phyloP scores from a whole-genome alignment of 768 basidiomycete genomes.

The Trametes coccinea region DNA sequence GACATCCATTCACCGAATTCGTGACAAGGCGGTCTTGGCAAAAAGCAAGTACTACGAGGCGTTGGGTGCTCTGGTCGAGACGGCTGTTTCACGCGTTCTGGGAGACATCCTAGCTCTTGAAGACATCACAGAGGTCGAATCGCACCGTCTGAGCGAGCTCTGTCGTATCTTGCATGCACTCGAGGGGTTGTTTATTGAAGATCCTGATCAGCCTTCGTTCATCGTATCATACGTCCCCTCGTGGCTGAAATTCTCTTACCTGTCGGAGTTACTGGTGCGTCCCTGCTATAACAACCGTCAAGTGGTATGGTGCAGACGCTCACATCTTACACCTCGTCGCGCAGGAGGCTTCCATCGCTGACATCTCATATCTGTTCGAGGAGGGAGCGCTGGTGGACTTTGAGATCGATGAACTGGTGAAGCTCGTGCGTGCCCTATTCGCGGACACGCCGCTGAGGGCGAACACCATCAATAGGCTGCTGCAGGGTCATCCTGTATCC shows the following conservation, averaged over 20 bases:
- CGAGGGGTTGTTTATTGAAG: conserved; percentile 78
- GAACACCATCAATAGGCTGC: conserved; percentile 75
- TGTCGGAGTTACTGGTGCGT: conserved; percentile 87
- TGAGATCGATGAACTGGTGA: conserved; percentile 76
- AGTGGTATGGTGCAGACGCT: not conserved
- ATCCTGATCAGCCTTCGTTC: conserved; percentile 65
- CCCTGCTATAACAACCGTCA: not conserved
- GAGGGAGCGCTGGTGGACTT: conserved; percentile 91
- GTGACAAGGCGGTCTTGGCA: conserved; percentile 59
- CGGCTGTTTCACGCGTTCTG: conserved; percentile 65
- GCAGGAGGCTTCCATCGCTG: conserved; percentile 89
- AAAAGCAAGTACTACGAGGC: conserved; percentile 72
- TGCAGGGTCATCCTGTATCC: conserved; percentile 53
- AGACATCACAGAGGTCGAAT: conserved; percentile 89
- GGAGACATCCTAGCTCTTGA: conserved; percentile 71
- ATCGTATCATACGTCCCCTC: conserved; percentile 85
- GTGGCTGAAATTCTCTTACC: conserved; percentile 94
- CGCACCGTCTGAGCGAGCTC: conserved; percentile 78
- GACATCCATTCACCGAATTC: too few species aligned
- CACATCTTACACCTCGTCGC: conserved; percentile 5
- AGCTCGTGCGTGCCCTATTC: conserved; percentile 84
- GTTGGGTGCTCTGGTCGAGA: conserved; percentile 70
- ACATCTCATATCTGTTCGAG: conserved; percentile 90
- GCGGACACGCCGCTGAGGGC: conserved; percentile 83
- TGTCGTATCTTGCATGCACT: conserved; percentile 76